Evolutionary conservation across 2,329 filamentous ascomycete species (phyloP), one percentile per base, ranked within the genome.

Genomic region (Trichoderma sp.): DNA sequence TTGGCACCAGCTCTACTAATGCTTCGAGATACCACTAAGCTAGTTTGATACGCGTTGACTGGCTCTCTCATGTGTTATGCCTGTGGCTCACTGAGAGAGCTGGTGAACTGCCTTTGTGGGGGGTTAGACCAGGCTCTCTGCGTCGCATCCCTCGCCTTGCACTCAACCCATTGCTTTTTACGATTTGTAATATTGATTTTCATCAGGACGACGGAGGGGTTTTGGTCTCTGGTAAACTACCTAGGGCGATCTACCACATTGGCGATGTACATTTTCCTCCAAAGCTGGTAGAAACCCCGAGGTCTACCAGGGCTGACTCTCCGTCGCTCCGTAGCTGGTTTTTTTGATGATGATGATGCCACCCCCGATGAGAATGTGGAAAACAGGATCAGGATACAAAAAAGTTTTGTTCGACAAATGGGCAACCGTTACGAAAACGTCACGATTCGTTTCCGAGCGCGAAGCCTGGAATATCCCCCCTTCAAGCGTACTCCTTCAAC

Each of bases 331-430:
- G 77, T 75, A 76, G 77, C 77, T 76, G 66, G 69, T 75, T 71
- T 72, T 69, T 78, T 81, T 84, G 82, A 85, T 84, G 83, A 85
- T 82, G 81, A 84, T 82, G 81, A 84, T 81, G 81, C 79, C 81
- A 82, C 80, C 78, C 68, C 80, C 81, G 81, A 85, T 80, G 83
- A 84, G 80, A 82, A 78, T 80, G 82, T 82, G 82, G 83, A 79
- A 82, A 80, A 83, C 80, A 82, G 82, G 79, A 83, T 81, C 81
- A 83, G 83, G 82, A 85, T 84, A 85, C 81, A 83, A 71, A 80
- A 67, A 84, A 81, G 41, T 81, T 79, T 82, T 79, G 80, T 83
- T 82, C 81, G 79, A 80, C 79, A 82, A 79, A 85, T 85, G 84
- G 85, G 83, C 83, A 82, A 85, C 84, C 83, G 83, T 81, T 82